These are phyloP conservation scores for Arthrinium phaeospermum DNA, from an alignment of 2,329 filamentous ascomycete genomes.

Conservation along the genomic window DNA sequence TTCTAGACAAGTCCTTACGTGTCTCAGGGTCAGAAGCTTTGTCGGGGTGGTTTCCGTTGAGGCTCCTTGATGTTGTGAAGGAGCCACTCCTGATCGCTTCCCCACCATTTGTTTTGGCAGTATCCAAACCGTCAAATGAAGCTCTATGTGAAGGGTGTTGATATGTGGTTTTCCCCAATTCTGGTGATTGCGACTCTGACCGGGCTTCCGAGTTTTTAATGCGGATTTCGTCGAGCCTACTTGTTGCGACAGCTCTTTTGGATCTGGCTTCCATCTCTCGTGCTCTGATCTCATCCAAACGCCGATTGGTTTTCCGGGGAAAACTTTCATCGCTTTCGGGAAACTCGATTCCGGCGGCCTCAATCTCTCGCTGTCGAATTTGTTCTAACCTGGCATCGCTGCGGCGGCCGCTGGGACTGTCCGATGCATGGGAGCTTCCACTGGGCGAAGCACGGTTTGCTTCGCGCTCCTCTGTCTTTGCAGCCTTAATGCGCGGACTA, in stretches of 20 bases:
- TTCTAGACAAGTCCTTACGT: constrained; percentile 32
- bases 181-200: constrained; percentile 47
- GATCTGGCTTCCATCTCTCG: constrained; percentile 52
- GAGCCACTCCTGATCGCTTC: not conserved
- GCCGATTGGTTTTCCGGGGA: constrained; percentile 44
- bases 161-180: not conserved
- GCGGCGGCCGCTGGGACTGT: constrained; percentile 28
- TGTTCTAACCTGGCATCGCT: constrained; percentile 43
- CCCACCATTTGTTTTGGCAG: not conserved
- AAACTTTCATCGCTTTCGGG: constrained; percentile 28
- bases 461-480: constrained; percentile 29
- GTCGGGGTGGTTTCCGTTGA: constrained; percentile 2
- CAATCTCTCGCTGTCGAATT: constrained; percentile 42
- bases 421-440: constrained; percentile 22
- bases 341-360: constrained; percentile 34
- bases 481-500: constrained; percentile 57
- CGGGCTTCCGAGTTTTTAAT: constrained; percentile 52
- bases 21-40: constrained; percentile 24
- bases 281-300: constrained; percentile 54
- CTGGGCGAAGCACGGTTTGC: constrained; percentile 15
- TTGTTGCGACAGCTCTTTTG: constrained; percentile 53
- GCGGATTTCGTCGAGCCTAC: constrained; percentile 58
- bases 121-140: not conserved
- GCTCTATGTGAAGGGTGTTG: not conserved
- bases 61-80: not conserved